Percentiles rank a stretch among this genome's conserved stretches.
phyloP scores from a whole-genome alignment of 2,329 filamentous ascomycete species.

The Alternaria viburni region DNA sequence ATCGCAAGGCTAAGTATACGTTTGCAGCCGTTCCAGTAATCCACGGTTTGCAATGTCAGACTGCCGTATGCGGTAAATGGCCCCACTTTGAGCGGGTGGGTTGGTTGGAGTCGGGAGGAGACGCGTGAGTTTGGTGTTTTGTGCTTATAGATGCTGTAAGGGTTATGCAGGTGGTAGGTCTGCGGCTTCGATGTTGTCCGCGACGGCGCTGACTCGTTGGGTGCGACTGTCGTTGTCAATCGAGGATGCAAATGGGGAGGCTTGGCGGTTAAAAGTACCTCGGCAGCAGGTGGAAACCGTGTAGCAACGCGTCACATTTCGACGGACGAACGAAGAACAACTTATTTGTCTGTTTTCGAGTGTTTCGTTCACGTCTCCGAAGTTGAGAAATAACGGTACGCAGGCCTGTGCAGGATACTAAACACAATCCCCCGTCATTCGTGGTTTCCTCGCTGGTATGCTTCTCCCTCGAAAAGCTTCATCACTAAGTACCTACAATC shows the following conservation, averaged over 20 bases:
- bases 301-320: neutral
- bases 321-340: neutral
- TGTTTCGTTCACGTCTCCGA: neutral
- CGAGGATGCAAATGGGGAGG: neutral
- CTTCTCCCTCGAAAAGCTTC: neutral
- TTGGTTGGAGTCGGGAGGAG: neutral
- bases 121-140: neutral
- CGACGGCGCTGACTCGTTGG: neutral
- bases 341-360: neutral
- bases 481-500: neutral
- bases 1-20: conserved; percentile 25
- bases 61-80: conserved; percentile 35
- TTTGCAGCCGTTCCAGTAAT: conserved; percentile 46
- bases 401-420: neutral
- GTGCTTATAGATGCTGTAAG: neutral
- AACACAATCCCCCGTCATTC: neutral
- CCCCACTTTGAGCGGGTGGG: neutral
- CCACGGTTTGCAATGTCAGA: conserved; percentile 19
- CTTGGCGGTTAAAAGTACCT: neutral
- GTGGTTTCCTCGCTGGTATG: neutral
- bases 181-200: neutral
- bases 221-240: neutral
- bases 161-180: neutral
- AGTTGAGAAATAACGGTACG: neutral
- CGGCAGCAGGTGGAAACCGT: neutral